Conservation (phyloP, 768 basidiomycete species). For the Trametes elegans region DNA sequence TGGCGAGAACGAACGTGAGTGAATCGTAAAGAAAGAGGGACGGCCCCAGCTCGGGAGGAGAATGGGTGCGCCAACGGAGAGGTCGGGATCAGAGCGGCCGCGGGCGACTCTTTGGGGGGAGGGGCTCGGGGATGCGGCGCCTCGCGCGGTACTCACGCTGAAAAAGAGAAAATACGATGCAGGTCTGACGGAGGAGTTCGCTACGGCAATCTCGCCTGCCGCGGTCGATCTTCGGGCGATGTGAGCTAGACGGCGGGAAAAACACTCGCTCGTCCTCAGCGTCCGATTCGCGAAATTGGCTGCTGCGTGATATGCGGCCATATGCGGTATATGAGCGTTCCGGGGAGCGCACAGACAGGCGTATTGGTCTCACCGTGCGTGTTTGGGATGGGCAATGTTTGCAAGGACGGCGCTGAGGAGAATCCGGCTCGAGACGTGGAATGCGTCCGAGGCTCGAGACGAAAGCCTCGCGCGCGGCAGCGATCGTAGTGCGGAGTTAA, state of each 20-base stretch:
- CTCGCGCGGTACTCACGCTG: conserved; percentile 8
- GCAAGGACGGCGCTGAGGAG: no score
- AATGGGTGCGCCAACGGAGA: neutral
- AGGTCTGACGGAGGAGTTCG: neutral
- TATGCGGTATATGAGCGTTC: neutral
- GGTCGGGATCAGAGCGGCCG: neutral
- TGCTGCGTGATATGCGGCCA: neutral
- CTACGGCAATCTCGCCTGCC: conserved; percentile 11
- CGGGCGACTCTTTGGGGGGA: no score
- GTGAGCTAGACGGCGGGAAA: conserved; percentile 4
- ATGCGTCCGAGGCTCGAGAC: neutral
- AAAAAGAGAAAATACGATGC: neutral
- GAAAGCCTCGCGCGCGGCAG: neutral
- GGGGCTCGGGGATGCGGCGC: no score
- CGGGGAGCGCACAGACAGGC: neutral
- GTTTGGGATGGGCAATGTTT: no score
- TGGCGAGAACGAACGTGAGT: conserved; percentile 1
- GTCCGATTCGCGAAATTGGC: neutral
- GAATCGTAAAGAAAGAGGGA: neutral
- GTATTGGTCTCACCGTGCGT: neutral
- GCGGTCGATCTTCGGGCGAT: conserved; percentile 4
- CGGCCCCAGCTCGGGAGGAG: neutral
- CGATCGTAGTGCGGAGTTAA: neutral
- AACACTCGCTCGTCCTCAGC: neutral
- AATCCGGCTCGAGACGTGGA: no score